phyloP scores from a whole-genome alignment of 2,329 filamentous ascomycete species.

The Penicillium janthinellum region DNA sequence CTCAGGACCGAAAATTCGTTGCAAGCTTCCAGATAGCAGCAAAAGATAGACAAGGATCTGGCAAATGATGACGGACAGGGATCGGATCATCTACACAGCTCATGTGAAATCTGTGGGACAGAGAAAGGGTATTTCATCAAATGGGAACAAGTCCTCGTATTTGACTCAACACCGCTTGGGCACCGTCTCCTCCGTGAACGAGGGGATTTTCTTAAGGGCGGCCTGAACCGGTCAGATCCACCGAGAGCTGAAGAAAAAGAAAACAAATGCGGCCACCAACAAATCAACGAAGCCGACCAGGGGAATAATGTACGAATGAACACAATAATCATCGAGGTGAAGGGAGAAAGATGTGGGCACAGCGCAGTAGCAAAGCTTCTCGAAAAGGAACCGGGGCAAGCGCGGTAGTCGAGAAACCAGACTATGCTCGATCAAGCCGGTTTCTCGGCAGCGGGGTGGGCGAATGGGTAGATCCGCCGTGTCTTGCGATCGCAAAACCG shows the following conservation, averaged over 20 bases:
- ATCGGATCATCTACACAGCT: constrained; percentile 16
- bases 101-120: constrained; percentile 16
- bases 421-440: constrained; percentile 14
- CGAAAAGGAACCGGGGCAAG: constrained; percentile 15
- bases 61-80: constrained; percentile 1
- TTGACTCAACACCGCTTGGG: constrained; percentile 20
- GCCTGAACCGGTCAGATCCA: constrained; percentile 36
- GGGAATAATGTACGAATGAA: constrained; percentile 1
- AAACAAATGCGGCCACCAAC: constrained; percentile 4
- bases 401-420: constrained; percentile 24
- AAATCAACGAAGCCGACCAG: constrained; percentile 18
- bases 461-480: constrained; percentile 23
- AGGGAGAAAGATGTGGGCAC: constrained; percentile 13
- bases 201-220: constrained; percentile 12
- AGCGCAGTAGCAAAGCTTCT: not conserved
- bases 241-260: constrained; percentile 22
- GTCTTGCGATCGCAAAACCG: not conserved
- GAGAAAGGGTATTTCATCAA: constrained; percentile 21
- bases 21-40: not conserved
- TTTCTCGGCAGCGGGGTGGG: constrained; percentile 10
- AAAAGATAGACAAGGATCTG: constrained; percentile 6
- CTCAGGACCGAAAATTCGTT: not conserved
- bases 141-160: constrained; percentile 12
- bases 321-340: not conserved
- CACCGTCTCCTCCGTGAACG: not conserved